phyloP scores from a whole-genome alignment of 2,329 filamentous ascomycete species.

The Dactylellina leptospora region DNA sequence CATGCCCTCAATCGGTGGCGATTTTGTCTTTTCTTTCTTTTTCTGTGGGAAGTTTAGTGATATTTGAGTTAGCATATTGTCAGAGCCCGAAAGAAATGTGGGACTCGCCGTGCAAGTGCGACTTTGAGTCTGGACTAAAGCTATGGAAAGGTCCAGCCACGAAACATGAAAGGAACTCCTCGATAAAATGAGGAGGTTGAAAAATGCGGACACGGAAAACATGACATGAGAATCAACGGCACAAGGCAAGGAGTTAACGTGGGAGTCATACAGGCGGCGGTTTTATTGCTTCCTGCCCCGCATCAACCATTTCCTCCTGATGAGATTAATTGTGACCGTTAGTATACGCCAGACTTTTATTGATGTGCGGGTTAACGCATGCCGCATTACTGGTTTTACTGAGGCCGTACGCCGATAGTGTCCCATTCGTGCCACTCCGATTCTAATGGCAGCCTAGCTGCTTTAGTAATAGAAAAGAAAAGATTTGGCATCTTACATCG shows the following conservation, averaged over 20 bases:
- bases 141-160: neutral
- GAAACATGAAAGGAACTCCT: constrained; percentile 8
- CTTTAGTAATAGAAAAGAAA: constrained; percentile 21
- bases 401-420: neutral
- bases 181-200: neutral
- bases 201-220: neutral
- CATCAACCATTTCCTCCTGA: constrained; percentile 51
- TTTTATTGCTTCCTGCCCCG: constrained; percentile 43
- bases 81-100: neutral
- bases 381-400: neutral
- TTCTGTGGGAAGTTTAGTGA: constrained; percentile 13
- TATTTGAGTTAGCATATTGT: constrained; percentile 16
- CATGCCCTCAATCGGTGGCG: constrained; percentile 54
- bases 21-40: constrained; percentile 47
- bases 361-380: neutral
- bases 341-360: constrained; percentile 9
- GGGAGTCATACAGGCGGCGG: constrained; percentile 43
- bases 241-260: constrained; percentile 7
- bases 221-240: constrained; percentile 2
- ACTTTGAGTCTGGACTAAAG: neutral
- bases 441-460: constrained; percentile 5
- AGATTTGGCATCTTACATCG: constrained; percentile 42
- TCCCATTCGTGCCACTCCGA: neutral
- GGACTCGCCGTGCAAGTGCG: neutral
- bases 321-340: constrained; percentile 17